Percentiles rank a stretch among this genome's conserved stretches.
Conservation (phyloP, 345 rosid genomes). For the Arabis alpina region DNA sequence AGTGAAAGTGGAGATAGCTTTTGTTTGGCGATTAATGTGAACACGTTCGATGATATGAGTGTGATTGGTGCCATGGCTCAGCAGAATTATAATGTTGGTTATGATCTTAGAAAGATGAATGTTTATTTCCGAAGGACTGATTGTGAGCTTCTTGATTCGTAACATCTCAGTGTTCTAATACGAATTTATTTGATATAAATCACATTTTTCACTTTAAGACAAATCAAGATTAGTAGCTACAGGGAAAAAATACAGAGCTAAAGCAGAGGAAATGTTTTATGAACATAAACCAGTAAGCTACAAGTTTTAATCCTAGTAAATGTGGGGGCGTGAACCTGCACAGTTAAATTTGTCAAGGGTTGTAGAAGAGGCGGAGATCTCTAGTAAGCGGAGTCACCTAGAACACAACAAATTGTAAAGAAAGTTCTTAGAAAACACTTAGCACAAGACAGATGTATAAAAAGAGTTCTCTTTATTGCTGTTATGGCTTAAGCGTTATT, state of each 20-base stretch:
- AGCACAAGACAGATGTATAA: no score
- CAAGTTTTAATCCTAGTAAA: no score
- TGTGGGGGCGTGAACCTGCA: no score
- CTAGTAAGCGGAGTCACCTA: no score
- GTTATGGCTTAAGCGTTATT: no score
- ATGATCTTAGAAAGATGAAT: slow-evolving; percentile 37
- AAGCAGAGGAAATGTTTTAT: background rate
- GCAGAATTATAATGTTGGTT: slow-evolving; percentile 40
- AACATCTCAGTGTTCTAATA: background rate
- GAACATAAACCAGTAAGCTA: no score
- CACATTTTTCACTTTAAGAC: background rate
- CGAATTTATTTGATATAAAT: background rate
- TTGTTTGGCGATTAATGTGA: slow-evolving; percentile 52
- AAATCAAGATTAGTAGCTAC: slow-evolving; percentile 2
- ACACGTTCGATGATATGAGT: slow-evolving; percentile 40
- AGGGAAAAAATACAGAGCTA: background rate
- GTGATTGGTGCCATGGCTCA: slow-evolving; percentile 49
- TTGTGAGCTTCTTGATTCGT: slow-evolving; percentile 37
- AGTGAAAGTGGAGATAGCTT: slow-evolving; percentile 43
- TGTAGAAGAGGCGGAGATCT: no score
- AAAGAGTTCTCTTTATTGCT: no score
- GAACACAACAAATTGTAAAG: no score
- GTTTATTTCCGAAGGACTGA: slow-evolving; percentile 40
- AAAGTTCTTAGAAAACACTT: no score
- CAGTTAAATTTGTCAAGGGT: no score